phyloP scores from a whole-genome alignment of 176 grass and related monocot genomes.

The Lolium rigidum region DNA sequence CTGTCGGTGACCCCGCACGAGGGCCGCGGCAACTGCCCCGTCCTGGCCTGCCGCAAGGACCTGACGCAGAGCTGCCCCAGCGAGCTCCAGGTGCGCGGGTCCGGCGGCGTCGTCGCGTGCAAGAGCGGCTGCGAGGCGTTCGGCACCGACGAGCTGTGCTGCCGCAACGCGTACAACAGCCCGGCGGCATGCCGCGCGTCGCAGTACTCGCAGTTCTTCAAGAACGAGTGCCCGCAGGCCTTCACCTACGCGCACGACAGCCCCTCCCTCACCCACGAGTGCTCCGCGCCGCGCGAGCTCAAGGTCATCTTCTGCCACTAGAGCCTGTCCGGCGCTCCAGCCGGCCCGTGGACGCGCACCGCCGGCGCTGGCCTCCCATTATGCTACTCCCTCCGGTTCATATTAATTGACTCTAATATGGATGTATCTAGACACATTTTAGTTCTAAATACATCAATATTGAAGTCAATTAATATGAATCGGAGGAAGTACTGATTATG shows the following conservation, averaged over 20 bases:
- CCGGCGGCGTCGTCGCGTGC: slow-evolving; percentile 69
- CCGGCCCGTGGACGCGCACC: neutral
- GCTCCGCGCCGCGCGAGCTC: slow-evolving; percentile 86
- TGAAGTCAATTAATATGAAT: no score
- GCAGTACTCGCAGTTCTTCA: slow-evolving; percentile 93
- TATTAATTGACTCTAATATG: no score
- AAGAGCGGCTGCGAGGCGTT: slow-evolving; percentile 89
- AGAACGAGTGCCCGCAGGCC: slow-evolving; percentile 84
- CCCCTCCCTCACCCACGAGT: slow-evolving; percentile 78
- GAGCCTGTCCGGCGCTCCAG: neutral
- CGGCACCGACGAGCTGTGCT: slow-evolving; percentile 88
- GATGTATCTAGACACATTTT: no score
- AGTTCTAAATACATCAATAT: no score
- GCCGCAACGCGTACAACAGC: slow-evolving; percentile 88
- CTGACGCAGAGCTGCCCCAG: slow-evolving; percentile 69
- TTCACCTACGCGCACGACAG: slow-evolving; percentile 86
- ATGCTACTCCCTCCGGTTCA: no score
- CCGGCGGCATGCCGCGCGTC: slow-evolving; percentile 73
- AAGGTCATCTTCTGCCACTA: slow-evolving; percentile 99
- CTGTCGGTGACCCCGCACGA: slow-evolving; percentile 87
- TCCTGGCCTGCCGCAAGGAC: slow-evolving; percentile 72
- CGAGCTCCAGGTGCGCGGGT: slow-evolving; percentile 74
- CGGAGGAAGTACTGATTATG: no score
- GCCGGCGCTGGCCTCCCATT: neutral
- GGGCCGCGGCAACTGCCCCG: slow-evolving; percentile 82